phyloP scores from a whole-genome alignment of 441 rosid species.

The Biscutella laevigata region DNA sequence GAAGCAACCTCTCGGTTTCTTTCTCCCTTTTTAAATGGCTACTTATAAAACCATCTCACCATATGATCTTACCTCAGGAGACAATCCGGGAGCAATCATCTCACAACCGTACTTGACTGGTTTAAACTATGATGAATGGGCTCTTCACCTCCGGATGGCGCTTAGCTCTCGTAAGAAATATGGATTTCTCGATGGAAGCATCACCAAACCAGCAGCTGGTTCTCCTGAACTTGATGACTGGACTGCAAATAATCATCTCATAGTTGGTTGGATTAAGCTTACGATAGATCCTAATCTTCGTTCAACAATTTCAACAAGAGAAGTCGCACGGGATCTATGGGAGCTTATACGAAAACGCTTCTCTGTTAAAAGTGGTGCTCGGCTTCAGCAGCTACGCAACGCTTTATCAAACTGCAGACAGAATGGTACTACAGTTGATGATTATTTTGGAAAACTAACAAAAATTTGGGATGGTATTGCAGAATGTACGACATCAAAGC shows the following conservation, averaged over 20 bases:
- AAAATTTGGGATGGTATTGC: neutral
- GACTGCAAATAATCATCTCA: neutral
- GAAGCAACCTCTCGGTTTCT: too few relatives aligned
- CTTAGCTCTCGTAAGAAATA: too few relatives aligned
- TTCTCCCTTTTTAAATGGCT: too few relatives aligned
- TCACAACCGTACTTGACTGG: too few relatives aligned
- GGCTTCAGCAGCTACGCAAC: neutral
- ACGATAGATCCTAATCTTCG: neutral
- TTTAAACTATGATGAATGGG: too few relatives aligned
- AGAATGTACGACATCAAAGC: neutral
- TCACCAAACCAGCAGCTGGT: neutral
- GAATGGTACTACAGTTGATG: neutral
- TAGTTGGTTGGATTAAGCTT: neutral
- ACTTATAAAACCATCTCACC: too few relatives aligned
- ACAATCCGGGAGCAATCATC: too few relatives aligned
- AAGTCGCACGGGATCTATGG: neutral
- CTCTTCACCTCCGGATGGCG: too few relatives aligned
- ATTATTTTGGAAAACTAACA: too few relatives aligned
- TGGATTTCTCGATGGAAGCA: too few relatives aligned
- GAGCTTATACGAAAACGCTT: neutral
- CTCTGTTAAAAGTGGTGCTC: neutral
- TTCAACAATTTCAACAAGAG: neutral
- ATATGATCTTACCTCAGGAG: too few relatives aligned
- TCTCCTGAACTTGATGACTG: neutral
- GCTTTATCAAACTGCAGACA: neutral